These are phyloP conservation scores for Ustilago crameri DNA, from an alignment of 1,284 basidiomycete genomes.

Conservation along the genomic window DNA sequence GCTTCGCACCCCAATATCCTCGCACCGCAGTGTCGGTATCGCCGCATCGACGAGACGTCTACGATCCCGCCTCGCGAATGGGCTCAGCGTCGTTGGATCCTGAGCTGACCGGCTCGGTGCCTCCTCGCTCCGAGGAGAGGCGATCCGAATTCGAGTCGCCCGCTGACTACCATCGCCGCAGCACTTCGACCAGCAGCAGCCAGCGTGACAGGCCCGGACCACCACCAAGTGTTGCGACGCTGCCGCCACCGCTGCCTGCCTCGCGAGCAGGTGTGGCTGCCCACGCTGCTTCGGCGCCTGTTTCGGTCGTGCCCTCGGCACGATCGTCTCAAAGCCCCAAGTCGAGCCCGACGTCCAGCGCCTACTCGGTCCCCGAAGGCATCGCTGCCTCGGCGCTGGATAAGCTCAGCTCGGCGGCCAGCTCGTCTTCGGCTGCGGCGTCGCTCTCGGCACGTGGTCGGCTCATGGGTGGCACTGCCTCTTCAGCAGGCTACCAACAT, in stretches of 20 bases:
- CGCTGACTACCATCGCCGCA: constrained; percentile 38
- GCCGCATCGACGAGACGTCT: constrained; percentile 26
- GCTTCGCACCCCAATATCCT: constrained; percentile 31
- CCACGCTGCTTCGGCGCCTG: constrained; percentile 41
- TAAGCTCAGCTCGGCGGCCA: constrained; percentile 31
- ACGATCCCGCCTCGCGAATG: constrained; percentile 27
- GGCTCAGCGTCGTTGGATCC: constrained; percentile 34
- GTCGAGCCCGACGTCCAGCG: constrained; percentile 45
- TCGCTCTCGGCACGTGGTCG: constrained; percentile 33
- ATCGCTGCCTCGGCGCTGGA: constrained; percentile 40
- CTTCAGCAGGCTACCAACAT: constrained; percentile 37
- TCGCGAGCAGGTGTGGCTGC: constrained; percentile 9
- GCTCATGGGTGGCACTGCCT: constrained; percentile 18
- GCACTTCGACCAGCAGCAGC: constrained; percentile 43
- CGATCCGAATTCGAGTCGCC: constrained; percentile 10
- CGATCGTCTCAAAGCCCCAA: constrained; percentile 52
- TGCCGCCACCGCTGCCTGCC: constrained; percentile 21
- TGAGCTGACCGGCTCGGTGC: constrained; percentile 23
- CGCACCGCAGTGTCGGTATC: constrained; percentile 35
- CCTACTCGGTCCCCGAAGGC: constrained; percentile 41
- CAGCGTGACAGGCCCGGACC: constrained; percentile 26
- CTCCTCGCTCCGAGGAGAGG: background rate
- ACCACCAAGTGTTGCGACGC: constrained; percentile 12
- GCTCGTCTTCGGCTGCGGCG: constrained; percentile 16
- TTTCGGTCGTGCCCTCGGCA: constrained; percentile 37